Percentiles rank a stretch among this genome's conserved stretches.
phyloP scores from a whole-genome alignment of 371 early-diverging fungal genomes.

The Zopfochytrium polystomum region DNA sequence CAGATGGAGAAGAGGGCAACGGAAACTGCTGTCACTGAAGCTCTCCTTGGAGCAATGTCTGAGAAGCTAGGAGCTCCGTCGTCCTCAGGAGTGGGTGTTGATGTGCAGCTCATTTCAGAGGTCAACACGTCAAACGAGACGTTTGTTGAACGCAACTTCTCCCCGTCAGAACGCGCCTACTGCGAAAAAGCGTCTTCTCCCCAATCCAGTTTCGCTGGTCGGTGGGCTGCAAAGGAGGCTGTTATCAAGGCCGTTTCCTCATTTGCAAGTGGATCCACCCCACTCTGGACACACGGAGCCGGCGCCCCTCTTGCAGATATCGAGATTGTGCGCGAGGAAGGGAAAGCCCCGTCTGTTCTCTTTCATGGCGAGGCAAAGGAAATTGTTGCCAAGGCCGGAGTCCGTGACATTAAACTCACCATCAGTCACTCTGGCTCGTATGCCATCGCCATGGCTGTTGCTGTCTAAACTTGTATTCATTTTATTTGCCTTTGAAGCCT shows the following conservation, averaged over 20 bases:
- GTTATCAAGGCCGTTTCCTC: constrained; percentile 91
- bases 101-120: constrained; percentile 82
- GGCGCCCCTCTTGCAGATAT: constrained; percentile 88
- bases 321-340: constrained; percentile 71
- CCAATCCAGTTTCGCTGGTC: constrained; percentile 85
- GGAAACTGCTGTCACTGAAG: constrained; percentile 58
- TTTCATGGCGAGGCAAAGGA: constrained; percentile 80
- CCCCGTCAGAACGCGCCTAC: constrained; percentile 72
- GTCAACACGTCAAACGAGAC: constrained; percentile 77
- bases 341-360: constrained; percentile 86
- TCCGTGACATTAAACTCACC: constrained; percentile 77
- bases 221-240: constrained; percentile 96
- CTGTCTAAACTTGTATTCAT: too few species aligned
- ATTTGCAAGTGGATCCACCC: constrained; percentile 41
- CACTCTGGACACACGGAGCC: constrained; percentile 75
- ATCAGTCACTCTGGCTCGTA: constrained; percentile 92
- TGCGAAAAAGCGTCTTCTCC: constrained; percentile 64
- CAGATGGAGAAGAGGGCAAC: constrained; percentile 48
- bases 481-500: too few species aligned
- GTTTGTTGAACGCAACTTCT: constrained; percentile 92
- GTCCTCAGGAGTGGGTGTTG: constrained; percentile 73
- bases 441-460: constrained; percentile 76
- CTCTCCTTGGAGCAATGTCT: constrained; percentile 22
- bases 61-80: neutral
- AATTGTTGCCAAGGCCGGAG: constrained; percentile 68